These are phyloP conservation scores for Phytophthora agathidicida DNA, from an alignment of 352 stramenopile genomes.

Conservation along the genomic window DNA sequence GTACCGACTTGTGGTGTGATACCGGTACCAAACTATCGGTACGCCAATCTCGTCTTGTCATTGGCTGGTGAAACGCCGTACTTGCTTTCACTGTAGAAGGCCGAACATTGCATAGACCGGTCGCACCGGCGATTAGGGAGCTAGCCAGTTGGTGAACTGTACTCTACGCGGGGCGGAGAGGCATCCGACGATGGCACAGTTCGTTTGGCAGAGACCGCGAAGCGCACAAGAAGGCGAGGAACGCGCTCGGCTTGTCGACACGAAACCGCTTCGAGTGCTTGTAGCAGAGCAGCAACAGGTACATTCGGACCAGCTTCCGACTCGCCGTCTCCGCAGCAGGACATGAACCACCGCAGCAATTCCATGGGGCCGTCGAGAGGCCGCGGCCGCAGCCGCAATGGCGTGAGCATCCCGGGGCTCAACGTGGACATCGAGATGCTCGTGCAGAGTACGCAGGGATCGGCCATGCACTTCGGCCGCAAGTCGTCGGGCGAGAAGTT, in stretches of 20 bases:
- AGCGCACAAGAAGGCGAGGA: slow-evolving; percentile 41
- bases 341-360: slow-evolving; percentile 46
- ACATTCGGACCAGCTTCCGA: slow-evolving; percentile 2
- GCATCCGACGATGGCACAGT: slow-evolving; percentile 37
- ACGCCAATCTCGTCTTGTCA: not conserved
- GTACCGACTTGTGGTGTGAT: slow-evolving; percentile 21
- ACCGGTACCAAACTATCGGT: too few relatives aligned
- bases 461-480: slow-evolving; percentile 70
- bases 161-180: slow-evolving; percentile 20
- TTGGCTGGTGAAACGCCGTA: slow-evolving; percentile 6
- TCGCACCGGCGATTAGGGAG: slow-evolving; percentile 20
- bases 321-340: slow-evolving; percentile 5
- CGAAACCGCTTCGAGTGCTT: slow-evolving; percentile 22
- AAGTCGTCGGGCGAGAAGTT: slow-evolving; percentile 74
- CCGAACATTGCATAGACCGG: slow-evolving; percentile 7
- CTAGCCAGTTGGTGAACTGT: slow-evolving; percentile 39
- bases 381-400: slow-evolving; percentile 19
- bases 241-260: slow-evolving; percentile 10
- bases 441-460: slow-evolving; percentile 81
- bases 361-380: slow-evolving; percentile 18
- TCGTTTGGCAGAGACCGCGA: slow-evolving; percentile 42
- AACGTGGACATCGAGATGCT: slow-evolving; percentile 87
- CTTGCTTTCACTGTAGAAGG: slow-evolving; percentile 11
- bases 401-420: slow-evolving; percentile 44
- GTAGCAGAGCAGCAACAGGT: slow-evolving; percentile 9